Conservation (phyloP, 345 rosid species). For the Eutrema heterophyllum region DNA sequence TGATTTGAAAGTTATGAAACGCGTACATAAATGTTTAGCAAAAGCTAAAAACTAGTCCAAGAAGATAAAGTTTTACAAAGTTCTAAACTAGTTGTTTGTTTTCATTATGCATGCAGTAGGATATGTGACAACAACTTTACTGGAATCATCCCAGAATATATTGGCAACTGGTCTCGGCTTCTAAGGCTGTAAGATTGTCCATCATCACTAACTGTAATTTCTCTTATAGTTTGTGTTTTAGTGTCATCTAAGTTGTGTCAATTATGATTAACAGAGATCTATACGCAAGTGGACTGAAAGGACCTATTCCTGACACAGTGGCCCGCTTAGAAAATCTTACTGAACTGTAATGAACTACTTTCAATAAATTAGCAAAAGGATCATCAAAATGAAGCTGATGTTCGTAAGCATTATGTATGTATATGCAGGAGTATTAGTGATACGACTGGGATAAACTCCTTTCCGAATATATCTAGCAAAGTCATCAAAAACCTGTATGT, state of each 20-base stretch:
- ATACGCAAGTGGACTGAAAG: constrained; percentile 46
- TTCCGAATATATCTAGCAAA: constrained; percentile 40
- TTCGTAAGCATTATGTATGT: background rate
- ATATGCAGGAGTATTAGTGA: constrained; percentile 47
- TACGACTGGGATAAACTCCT: constrained; percentile 29
- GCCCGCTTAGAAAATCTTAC: constrained; percentile 28
- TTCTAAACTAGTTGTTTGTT: background rate
- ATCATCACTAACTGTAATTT: background rate
- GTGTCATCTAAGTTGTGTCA: background rate
- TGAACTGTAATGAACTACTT: constrained; percentile 31
- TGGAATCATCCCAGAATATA: constrained; percentile 55
- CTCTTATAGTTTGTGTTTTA: background rate
- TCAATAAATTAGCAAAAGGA: background rate
- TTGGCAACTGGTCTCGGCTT: constrained; percentile 56
- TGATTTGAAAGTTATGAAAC: too few species aligned
- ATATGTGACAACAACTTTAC: constrained; percentile 63
- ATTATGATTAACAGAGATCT: constrained; percentile 27
- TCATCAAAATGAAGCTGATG: background rate
- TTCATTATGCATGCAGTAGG: constrained; percentile 46
- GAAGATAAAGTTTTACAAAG: background rate
- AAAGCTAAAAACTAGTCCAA: too few species aligned
- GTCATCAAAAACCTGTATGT: constrained; percentile 7
- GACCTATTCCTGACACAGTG: constrained; percentile 43
- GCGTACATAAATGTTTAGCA: too few species aligned
- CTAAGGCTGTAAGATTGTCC: constrained; percentile 47